Conservation (phyloP, 352 stramenopile genomes). For the Globisporangium viniferum region DNA sequence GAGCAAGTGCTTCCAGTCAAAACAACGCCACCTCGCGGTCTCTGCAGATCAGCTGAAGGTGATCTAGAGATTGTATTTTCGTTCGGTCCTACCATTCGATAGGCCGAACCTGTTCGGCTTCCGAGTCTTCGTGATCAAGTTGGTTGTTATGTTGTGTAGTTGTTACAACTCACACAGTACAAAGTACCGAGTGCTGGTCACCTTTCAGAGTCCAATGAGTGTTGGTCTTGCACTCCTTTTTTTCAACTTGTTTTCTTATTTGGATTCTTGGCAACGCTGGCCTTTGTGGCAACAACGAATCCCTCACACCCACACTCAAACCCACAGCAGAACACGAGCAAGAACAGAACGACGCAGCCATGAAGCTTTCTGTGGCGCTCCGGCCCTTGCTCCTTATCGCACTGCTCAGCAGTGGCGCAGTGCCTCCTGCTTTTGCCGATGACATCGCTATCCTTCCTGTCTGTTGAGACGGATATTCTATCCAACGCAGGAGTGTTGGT, state of each 20-base stretch:
- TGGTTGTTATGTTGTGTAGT: neutral
- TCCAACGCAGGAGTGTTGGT: neutral
- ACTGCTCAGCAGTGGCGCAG: neutral
- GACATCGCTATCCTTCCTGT: no score
- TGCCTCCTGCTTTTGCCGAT: neutral
- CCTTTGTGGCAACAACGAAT: neutral
- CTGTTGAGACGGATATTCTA: no score
- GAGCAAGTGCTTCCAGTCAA: neutral
- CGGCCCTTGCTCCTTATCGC: neutral
- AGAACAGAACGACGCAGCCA: neutral
- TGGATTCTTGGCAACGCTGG: neutral
- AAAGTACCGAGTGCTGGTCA: neutral
- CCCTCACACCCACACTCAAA: neutral
- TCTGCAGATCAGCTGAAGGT: no score
- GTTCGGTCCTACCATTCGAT: no score
- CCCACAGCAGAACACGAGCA: neutral
- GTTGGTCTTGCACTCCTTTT: neutral
- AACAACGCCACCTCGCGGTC: no score
- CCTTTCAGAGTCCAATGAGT: neutral
- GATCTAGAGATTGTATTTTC: no score
- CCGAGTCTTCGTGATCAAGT: neutral
- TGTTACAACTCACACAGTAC: neutral
- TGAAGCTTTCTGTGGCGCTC: neutral
- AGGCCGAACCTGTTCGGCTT: no score
- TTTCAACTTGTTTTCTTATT: conserved; percentile 1